Evolutionary conservation across 805 yeast species (phyloP), one percentile per base, ranked within the genome.

Genomic region (Starmerella stigmatis): DNA sequence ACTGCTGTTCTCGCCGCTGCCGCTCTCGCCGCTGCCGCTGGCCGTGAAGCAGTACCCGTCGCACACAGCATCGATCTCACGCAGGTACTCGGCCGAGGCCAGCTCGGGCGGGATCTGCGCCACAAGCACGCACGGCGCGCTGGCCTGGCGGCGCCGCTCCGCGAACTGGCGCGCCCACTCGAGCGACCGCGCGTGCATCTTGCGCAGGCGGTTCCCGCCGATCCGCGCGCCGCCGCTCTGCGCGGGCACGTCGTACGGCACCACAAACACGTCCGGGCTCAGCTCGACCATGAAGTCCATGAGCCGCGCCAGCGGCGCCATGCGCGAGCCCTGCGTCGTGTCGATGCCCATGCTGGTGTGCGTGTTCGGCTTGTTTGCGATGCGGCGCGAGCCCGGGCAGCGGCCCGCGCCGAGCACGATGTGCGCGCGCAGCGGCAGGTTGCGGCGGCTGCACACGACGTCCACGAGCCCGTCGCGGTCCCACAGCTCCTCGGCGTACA

Each of bases 401-500:
- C 69, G 50, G 12, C 65, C 50, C 3, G 60, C 46, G 1, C 60
- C 51, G 1, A 65, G 22, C 11, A 64, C 40, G 3, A 60, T 33
- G 35, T 62, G 61, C 12, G 57, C 36, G 5, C 41, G 39, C 4
- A 51, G 50, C 3, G 68, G 67, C 28, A 66, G 52, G 1, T 49
- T 43, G 33, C 44, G 32, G 30, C 43, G 30, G 28, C 36, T 29
- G 48, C 44, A 21, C 49, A 45, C 7, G 49, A 55, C 22, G 41
- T 47, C 28, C 31, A 43, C 17, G 53, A 60, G 33, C 42, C 53
- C 56, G 39, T 55, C 37, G 1, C 39, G 30, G 41, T 67, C 70
- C 41, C 61, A 45, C 45, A 66, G 62, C 41, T 68, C 70, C 45
- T 68, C 72, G 11, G 64, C 58, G 12, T 56, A 61, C 10, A 66